phyloP scores from a whole-genome alignment of 2,329 filamentous ascomycete genomes.

The Lasiodiplodia sp. region DNA sequence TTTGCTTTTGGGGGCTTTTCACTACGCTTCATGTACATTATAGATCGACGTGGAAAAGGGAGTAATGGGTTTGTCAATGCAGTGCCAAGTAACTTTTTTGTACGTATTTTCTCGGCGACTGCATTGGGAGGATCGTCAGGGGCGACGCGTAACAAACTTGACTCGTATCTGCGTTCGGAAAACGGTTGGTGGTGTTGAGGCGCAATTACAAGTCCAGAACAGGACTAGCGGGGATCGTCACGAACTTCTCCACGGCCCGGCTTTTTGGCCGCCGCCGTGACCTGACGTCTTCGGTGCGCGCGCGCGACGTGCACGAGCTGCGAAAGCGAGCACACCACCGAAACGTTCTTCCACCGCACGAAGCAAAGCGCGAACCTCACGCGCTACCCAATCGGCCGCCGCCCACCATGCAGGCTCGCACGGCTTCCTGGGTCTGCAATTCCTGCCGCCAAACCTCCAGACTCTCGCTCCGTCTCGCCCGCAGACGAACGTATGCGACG shows the following conservation, averaged over 20 bases:
- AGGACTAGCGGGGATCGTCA: neutral
- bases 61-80: slow-evolving; percentile 25
- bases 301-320: slow-evolving; percentile 1
- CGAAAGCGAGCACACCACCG: neutral
- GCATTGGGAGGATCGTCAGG: slow-evolving; percentile 14
- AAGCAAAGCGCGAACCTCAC: neutral
- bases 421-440: slow-evolving; percentile 21
- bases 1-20: slow-evolving; percentile 2
- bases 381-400: neutral
- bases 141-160: neutral
- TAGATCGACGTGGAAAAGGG: slow-evolving; percentile 19
- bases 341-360: neutral
- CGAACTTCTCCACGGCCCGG: neutral
- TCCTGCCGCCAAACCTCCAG: slow-evolving; percentile 21
- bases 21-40: slow-evolving; percentile 16
- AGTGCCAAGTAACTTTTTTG: neutral
- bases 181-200: slow-evolving; percentile 16
- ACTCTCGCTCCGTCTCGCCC: slow-evolving; percentile 9
- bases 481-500: slow-evolving; percentile 34
- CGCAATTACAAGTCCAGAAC: neutral
- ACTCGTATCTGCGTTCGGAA: slow-evolving; percentile 8
- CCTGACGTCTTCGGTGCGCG: slow-evolving; percentile 8
- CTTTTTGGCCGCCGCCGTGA: neutral
- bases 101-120: neutral
- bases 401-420: slow-evolving; percentile 17